Conservation (phyloP, 257 asterid species). For the Pogostemon cablin region DNA sequence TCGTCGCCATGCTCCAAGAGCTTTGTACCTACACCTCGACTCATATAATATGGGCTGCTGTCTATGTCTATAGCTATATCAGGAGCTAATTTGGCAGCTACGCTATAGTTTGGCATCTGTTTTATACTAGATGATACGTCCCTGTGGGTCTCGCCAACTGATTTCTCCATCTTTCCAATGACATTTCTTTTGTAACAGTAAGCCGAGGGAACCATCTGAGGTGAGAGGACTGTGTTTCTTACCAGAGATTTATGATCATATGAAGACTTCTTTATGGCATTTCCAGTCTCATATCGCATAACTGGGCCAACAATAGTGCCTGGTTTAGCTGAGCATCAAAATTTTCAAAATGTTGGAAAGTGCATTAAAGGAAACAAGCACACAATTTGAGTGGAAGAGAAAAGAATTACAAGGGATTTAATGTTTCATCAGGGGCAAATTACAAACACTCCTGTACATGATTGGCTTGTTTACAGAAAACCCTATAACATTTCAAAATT, state of each 20-base stretch:
- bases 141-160: slow-evolving; percentile 33
- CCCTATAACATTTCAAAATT: no score
- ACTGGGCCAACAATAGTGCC: slow-evolving; percentile 62
- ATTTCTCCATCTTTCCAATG: slow-evolving; percentile 46
- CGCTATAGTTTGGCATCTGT: slow-evolving; percentile 51
- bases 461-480: no score
- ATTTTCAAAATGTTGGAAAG: slow-evolving; percentile 8
- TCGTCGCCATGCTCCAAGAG: slow-evolving; percentile 44
- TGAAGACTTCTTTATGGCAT: slow-evolving; percentile 38
- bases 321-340: slow-evolving; percentile 55
- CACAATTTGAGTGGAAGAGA: background rate
- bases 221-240: slow-evolving; percentile 43
- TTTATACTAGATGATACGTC: slow-evolving; percentile 37
- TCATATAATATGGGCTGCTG: slow-evolving; percentile 51
- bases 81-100: slow-evolving; percentile 61
- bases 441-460: no score
- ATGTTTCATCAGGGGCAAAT: background rate
- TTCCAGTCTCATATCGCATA: slow-evolving; percentile 46
- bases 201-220: slow-evolving; percentile 44
- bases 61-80: slow-evolving; percentile 82
- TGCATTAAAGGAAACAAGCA: slow-evolving; percentile 4
- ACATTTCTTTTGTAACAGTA: slow-evolving; percentile 43
- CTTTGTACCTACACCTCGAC: slow-evolving; percentile 50
- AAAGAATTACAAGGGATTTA: background rate
- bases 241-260: slow-evolving; percentile 54